Evolutionary conservation across 192 early-diverging fungal genomes (phyloP).

Genomic region (Dispira simplex): DNA sequence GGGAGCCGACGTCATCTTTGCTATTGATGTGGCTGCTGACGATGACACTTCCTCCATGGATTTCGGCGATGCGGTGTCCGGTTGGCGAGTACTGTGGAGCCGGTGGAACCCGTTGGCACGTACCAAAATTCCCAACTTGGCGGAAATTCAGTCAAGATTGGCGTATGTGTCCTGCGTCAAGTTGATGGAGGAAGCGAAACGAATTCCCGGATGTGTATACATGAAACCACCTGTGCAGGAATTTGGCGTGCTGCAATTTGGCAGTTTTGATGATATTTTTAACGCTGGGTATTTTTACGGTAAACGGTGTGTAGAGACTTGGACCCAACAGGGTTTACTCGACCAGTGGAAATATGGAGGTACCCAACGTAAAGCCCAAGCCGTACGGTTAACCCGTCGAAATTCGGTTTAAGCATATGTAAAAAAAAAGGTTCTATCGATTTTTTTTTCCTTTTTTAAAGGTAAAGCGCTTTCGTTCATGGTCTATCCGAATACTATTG

Average conservation of each 20-base stretch:
- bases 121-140: conserved; percentile 68
- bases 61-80: conserved; percentile 83
- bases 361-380: not conserved
- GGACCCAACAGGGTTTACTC: conserved; percentile 59
- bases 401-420: not conserved
- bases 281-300: conserved; percentile 76
- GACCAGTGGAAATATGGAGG: conserved; percentile 20
- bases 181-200: conserved; percentile 81
- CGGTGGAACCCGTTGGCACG: conserved; percentile 60
- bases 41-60: conserved; percentile 88
- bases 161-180: conserved; percentile 85
- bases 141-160: conserved; percentile 87
- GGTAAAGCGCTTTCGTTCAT: no score
- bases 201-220: conserved; percentile 64
- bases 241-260: conserved; percentile 85
- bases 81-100: conserved; percentile 80
- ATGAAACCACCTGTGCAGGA: conserved; percentile 74
- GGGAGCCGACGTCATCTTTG: conserved; percentile 84
- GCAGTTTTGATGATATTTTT: conserved; percentile 75
- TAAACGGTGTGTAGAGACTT: conserved; percentile 56
- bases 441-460: no score
- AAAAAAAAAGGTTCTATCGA: no score
- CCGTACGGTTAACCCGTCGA: not conserved
- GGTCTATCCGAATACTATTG: no score
- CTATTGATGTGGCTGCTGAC: conserved; percentile 80